Conservation (phyloP, 2,329 filamentous ascomycete species). For the Apiospora rasikravindrae region DNA sequence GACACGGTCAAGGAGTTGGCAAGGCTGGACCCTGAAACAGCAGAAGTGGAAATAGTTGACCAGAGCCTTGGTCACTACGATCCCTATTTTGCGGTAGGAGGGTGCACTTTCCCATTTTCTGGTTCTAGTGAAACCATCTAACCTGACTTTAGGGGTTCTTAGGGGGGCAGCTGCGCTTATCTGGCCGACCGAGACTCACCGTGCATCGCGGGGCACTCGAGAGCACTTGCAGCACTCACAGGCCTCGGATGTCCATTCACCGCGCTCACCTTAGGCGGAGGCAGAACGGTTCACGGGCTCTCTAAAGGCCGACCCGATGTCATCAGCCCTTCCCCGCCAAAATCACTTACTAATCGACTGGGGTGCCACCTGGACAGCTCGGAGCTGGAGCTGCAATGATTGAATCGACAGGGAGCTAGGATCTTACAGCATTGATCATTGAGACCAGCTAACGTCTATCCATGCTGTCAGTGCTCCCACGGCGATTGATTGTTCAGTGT, state of each 20-base stretch:
- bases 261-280: background rate
- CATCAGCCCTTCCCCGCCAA: background rate
- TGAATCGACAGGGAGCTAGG: background rate
- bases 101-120: slow-evolving; percentile 10
- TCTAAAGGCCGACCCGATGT: background rate
- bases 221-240: background rate
- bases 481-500: background rate
- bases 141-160: background rate
- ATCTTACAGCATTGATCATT: background rate
- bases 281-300: background rate
- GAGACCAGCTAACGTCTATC: background rate
- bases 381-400: background rate
- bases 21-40: slow-evolving; percentile 20
- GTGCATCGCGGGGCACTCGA: background rate
- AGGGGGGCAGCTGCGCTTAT: background rate
- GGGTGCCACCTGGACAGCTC: background rate
- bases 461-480: slow-evolving; percentile 5
- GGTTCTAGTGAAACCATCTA: slow-evolving; percentile 9
- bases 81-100: slow-evolving; percentile 6
- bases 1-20: background rate
- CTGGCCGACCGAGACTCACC: background rate
- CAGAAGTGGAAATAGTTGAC: slow-evolving; percentile 16
- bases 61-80: background rate
- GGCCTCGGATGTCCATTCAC: background rate
- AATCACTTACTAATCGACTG: background rate